Conservation (phyloP, 257 asterid species). For the Solanum etuberosum region DNA sequence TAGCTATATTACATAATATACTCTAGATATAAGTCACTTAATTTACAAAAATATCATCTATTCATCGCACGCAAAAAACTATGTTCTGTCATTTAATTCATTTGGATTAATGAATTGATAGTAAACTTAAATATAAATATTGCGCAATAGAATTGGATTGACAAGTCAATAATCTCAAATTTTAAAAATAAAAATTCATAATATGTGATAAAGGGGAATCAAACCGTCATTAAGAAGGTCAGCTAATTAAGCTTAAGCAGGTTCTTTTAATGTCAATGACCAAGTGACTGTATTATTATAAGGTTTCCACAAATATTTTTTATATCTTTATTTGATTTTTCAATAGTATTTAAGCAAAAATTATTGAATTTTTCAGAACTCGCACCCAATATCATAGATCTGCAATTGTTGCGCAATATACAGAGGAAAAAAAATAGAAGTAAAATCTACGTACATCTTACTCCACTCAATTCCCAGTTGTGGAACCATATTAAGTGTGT, state of each 20-base stretch:
- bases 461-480: not conserved
- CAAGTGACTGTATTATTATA: not conserved
- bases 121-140: too few species aligned
- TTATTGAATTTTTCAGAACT: not conserved
- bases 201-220: not conserved
- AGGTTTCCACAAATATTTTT: not conserved
- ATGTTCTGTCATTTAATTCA: not conserved
- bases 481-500: not conserved
- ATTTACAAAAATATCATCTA: not conserved
- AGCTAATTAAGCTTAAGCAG: too few species aligned
- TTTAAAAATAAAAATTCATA: too few species aligned
- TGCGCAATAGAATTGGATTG: too few species aligned
- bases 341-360: not conserved
- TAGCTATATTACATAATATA: too few species aligned
- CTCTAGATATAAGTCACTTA: not conserved
- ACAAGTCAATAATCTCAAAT: too few species aligned
- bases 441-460: not conserved
- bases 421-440: not conserved
- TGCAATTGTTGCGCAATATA: not conserved
- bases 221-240: not conserved
- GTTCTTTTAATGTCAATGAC: not conserved
- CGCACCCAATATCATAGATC: not conserved
- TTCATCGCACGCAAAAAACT: not conserved
- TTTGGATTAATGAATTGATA: not conserved
- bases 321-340: not conserved